Conservation (phyloP, 345 rosid species). For the Hibiscus tridactylites region DNA sequence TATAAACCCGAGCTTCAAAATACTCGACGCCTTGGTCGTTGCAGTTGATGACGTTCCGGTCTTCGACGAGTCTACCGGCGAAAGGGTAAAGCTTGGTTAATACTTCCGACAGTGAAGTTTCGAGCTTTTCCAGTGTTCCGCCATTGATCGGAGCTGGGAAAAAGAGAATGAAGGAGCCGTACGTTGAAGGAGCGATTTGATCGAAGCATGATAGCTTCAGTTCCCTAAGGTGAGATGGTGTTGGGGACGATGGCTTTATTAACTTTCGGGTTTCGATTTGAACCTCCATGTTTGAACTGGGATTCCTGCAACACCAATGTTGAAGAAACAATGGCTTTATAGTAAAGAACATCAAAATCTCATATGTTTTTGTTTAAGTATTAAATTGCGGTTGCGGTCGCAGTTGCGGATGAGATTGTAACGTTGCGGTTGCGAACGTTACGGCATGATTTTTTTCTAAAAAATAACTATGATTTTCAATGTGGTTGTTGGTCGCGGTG, state of each 20-base stretch:
- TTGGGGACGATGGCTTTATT: slow-evolving; percentile 38
- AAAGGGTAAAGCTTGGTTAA: slow-evolving; percentile 21
- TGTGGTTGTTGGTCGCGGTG: no score
- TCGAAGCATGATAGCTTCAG: slow-evolving; percentile 29
- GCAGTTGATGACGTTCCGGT: slow-evolving; percentile 11
- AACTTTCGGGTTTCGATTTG: slow-evolving; percentile 25
- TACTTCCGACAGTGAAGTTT: slow-evolving; percentile 23
- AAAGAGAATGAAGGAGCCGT: slow-evolving; percentile 25
- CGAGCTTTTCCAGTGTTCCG: slow-evolving; percentile 18
- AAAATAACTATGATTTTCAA: no score
- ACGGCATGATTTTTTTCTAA: no score
- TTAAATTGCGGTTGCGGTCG: no score
- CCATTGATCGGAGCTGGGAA: slow-evolving; percentile 11
- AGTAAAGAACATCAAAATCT: no score
- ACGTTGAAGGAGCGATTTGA: slow-evolving; percentile 32
- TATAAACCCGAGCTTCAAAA: slow-evolving; percentile 12
- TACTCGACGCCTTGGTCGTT: slow-evolving; percentile 23
- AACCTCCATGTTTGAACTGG: slow-evolving; percentile 15
- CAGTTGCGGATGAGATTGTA: no score
- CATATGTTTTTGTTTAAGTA: no score
- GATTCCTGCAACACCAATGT: neutral
- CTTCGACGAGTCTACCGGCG: slow-evolving; percentile 16
- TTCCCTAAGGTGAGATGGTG: slow-evolving; percentile 24
- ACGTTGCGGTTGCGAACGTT: no score
- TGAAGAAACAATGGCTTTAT: no score